A percentile compares a stretch with the other conserved stretches of the same genome.
phyloP scores from a whole-genome alignment of 176 grass and related monocot species.

The Triticum dicoccoides region DNA sequence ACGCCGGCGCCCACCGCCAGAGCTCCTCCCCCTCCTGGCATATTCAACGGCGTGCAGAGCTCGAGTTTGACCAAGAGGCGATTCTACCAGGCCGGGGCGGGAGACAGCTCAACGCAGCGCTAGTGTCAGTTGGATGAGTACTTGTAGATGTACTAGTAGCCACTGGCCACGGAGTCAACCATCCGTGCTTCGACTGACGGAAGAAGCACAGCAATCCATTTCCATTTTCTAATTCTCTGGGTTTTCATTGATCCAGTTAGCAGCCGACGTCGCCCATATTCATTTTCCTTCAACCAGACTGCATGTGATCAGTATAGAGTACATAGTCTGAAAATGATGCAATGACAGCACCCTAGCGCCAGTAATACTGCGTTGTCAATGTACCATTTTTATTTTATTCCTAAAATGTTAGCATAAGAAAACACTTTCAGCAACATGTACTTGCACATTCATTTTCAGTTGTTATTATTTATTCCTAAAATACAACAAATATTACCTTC shows the following conservation, averaged over 20 bases:
- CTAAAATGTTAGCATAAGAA: no score
- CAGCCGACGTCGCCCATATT: not conserved
- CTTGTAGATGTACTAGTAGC: constrained; percentile 6
- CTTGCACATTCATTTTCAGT: no score
- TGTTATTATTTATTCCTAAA: no score
- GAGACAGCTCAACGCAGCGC: constrained; percentile 9
- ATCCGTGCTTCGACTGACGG: not conserved
- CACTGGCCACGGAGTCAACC: not conserved
- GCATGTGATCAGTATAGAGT: no score
- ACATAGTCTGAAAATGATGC: no score
- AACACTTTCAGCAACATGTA: no score
- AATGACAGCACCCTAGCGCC: no score
- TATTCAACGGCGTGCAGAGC: not conserved
- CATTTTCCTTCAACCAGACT: no score
- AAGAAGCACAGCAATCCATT: not conserved
- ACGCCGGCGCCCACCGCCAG: not conserved
- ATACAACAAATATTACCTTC: no score
- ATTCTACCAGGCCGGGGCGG: not conserved
- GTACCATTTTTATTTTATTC: no score
- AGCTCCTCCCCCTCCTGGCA: constrained; percentile 26
- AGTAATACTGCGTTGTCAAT: no score
- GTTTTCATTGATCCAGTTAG: not conserved
- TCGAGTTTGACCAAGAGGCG: not conserved
- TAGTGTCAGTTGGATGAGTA: not conserved
- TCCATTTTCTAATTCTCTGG: not conserved